These are phyloP conservation scores for Aureobasidium subglaciale DNA, from an alignment of 2,329 filamentous ascomycete species.

Conservation along the genomic window DNA sequence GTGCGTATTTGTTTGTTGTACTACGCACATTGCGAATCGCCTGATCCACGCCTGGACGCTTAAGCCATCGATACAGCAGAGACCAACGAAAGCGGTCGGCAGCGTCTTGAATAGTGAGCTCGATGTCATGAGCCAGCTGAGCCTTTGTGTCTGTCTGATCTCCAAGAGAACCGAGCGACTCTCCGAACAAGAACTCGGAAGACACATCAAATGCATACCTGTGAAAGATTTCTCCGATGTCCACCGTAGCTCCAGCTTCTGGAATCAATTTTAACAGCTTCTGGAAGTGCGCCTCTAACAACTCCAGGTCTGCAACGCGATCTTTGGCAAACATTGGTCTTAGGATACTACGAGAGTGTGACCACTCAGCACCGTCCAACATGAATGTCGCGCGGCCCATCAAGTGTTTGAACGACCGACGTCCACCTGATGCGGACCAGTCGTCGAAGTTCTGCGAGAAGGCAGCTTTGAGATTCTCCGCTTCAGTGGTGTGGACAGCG, in stretches of 20 bases:
- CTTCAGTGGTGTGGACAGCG: constrained; percentile 38
- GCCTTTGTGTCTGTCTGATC: constrained; percentile 15
- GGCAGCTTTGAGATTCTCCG: constrained; percentile 42
- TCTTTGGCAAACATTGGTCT: constrained; percentile 47
- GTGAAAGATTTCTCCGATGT: constrained; percentile 57
- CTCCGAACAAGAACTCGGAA: constrained; percentile 59
- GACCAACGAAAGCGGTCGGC: constrained; percentile 15
- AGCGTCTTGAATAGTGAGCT: constrained; percentile 15
- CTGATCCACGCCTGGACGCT: constrained; percentile 5
- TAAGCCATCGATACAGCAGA: constrained; percentile 14
- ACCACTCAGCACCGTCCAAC: constrained; percentile 35
- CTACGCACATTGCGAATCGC: constrained; percentile 13
- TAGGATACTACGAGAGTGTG: constrained; percentile 39
- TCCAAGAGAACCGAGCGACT: constrained; percentile 25
- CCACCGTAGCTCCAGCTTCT: constrained; percentile 45
- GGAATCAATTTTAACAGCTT: constrained; percentile 55
- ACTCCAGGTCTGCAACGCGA: constrained; percentile 47
- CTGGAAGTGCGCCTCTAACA: constrained; percentile 54
- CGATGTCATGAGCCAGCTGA: constrained; percentile 17
- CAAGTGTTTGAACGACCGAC: constrained; percentile 31
- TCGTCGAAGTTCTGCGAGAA: constrained; percentile 41
- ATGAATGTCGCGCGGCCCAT: constrained; percentile 40
- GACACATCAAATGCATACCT: constrained; percentile 58
- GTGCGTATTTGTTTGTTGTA: constrained; percentile 17
- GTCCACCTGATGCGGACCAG: constrained; percentile 33